Base-by-base conservation (phyloP, 2,329 filamentous ascomycete species). In the Colletotrichum lentis region DNA sequence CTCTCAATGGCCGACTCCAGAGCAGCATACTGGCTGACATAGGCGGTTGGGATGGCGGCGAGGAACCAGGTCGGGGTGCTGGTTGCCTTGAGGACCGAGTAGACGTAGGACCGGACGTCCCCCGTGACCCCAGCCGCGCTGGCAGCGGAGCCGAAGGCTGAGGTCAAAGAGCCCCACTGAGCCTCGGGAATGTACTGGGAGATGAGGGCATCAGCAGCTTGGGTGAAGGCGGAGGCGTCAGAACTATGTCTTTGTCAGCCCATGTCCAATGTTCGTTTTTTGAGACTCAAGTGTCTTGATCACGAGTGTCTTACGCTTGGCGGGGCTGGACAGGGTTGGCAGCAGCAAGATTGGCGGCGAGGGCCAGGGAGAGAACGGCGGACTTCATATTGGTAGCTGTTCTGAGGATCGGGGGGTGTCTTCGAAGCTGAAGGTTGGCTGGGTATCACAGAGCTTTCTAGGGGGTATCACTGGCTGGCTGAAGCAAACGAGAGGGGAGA, bases 141-240 rank as follows among this genome's bases (percentile, higher is more conserved):
- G 11, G 75, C 76, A 54, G 76, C 74, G 31, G 73, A 72, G 50
- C 69, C 69, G 50, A 76, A 71, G 16, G 72, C 73, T 41, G 73
- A 71, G 50, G 71, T 71, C 12, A 75, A 54, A 43, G 67, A 69
- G 47, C 63, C 68, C 63, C 73, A 71, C 35, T 73, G 70, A 20
- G 71, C 67, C 10, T 72, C 56, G n/a, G 76, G 75, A 58, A 77
- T 73, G 70, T 77, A 77, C 16, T 71, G 58, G 24, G 73, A 73
- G 37, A 77, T 73, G 24, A 77, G 69, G 16, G 73, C 69, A 41
- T 67, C 62, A 44, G 74, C 76, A n/a, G 74, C 74, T 20, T 71
- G 69, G 39, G 72, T 73, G 70, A 77, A 77, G 53, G 56, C 62
- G 31, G 53, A 62, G 10, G 54, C 52, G 49, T 70, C 66, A 5